These are phyloP conservation scores for Xylariales sp. DNA, from an alignment of 2,329 filamentous ascomycete genomes.

Conservation along the genomic window DNA sequence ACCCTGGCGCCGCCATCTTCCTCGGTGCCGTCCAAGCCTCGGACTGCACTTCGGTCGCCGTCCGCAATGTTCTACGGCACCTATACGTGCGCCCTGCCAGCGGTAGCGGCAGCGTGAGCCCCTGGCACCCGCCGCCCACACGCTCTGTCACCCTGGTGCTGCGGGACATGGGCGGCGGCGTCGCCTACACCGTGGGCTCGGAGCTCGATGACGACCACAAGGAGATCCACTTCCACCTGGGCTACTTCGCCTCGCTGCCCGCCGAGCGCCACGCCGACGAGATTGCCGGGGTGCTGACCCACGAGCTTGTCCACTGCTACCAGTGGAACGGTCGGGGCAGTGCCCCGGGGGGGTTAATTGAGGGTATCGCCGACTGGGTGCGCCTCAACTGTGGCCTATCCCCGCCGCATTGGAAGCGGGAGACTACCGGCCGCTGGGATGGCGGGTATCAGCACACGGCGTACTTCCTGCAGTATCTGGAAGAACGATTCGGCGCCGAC, in stretches of 20 bases:
- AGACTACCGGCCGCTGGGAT: slow-evolving; percentile 65
- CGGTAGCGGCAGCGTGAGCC: slow-evolving; percentile 2
- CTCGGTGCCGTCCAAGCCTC: slow-evolving; percentile 61
- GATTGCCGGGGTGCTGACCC: slow-evolving; percentile 77
- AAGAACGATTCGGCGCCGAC: slow-evolving; percentile 57
- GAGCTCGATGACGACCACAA: slow-evolving; percentile 84
- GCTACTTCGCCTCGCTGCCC: slow-evolving; percentile 59
- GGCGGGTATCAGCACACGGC: slow-evolving; percentile 86
- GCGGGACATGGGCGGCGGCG: slow-evolving; percentile 68
- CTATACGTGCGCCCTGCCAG: slow-evolving; percentile 57
- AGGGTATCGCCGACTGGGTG: slow-evolving; percentile 93
- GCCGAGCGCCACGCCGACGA: slow-evolving; percentile 48
- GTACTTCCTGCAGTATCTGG: slow-evolving; percentile 86
- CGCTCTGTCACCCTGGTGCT: slow-evolving; percentile 83
- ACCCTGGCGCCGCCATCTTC: slow-evolving; percentile 62
- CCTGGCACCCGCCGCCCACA: slow-evolving; percentile 57
- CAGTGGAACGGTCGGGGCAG: slow-evolving; percentile 66
- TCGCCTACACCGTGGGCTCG: slow-evolving; percentile 82
- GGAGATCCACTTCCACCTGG: slow-evolving; percentile 82
- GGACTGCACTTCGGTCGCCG: slow-evolving; percentile 56
- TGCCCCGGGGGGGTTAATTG: slow-evolving; percentile 74
- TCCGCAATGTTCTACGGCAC: slow-evolving; percentile 63
- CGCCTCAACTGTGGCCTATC: slow-evolving; percentile 67
- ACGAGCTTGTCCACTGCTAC: slow-evolving; percentile 94
- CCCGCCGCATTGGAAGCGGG: slow-evolving; percentile 76